Evolutionary conservation across 768 basidiomycete species (phyloP), one percentile per base, ranked within the genome.

Genomic region (Lanmaoa pseudosensibilis): DNA sequence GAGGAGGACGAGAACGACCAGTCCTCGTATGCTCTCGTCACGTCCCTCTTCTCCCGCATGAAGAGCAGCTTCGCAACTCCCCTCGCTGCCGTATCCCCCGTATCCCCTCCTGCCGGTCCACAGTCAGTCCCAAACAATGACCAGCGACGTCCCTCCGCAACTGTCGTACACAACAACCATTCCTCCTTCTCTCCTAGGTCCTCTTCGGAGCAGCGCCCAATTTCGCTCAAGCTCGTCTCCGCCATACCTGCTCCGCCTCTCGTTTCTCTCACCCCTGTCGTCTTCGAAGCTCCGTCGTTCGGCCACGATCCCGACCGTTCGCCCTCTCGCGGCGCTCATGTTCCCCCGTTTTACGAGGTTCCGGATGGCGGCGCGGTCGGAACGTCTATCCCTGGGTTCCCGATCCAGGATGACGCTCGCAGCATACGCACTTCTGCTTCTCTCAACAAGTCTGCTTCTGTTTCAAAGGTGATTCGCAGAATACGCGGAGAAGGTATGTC

Each of bases 1-100:
- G 90, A 92, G 67, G 93, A 94, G 69, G 92, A 94, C 68, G 92
- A 94, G 72, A 83, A 91, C 67, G 92, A 93, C 61, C 87, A 90
- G 64, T 88, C 90, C 9, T 92, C 90, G 16, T 92, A 92, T 69
- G 86, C 90, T 8, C 78, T 94, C 52, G 87, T 94, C 55, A 85
- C 90, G 0, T 90, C 88, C 21, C 76, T 94, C 27, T 81, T 94
- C 53, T 90, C 86, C 33, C 84, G 86, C 60, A 83, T 94, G 78
- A 92, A 88, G 77, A 92, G 81, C 64, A 87, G 88, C 7, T 80
- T 93, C 19, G 78, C 88, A 36, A 81, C 83, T 0, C 88, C 90
- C 25, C 72, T 88, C 33, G 76, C 84, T 2, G 81, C 84, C 12
- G 74, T 73, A 10, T 62, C 77, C n/a, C 65, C 80, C 38, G 67